Conservation (phyloP, 208 protist species). For the Vickermania spadyakhi region DNA sequence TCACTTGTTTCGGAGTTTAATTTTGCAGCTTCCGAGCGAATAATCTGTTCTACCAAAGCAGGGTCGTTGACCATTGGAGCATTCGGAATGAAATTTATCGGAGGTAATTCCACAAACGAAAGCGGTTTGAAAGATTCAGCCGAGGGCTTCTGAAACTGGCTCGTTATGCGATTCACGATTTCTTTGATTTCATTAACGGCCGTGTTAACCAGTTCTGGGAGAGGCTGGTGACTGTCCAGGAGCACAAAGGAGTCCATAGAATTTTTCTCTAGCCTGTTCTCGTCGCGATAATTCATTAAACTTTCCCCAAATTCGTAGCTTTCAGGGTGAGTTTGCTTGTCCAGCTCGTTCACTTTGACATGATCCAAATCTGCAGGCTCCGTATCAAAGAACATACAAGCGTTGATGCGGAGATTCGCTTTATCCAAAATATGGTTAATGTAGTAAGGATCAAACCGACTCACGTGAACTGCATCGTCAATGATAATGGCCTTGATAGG, state of each 20-base stretch:
- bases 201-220: slow-evolving; percentile 27
- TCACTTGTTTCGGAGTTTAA: slow-evolving; percentile 15
- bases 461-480: slow-evolving; percentile 64
- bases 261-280: no score
- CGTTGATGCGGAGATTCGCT: slow-evolving; percentile 45
- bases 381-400: slow-evolving; percentile 40
- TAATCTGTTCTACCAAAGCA: slow-evolving; percentile 32
- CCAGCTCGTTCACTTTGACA: slow-evolving; percentile 5
- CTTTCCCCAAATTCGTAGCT: slow-evolving; percentile 62
- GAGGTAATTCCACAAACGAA: slow-evolving; percentile 27
- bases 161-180: slow-evolving; percentile 16
- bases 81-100: slow-evolving; percentile 45
- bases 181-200: slow-evolving; percentile 24
- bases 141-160: no score
- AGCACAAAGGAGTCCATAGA: slow-evolving; percentile 20
- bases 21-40: slow-evolving; percentile 28
- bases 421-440: slow-evolving; percentile 45
- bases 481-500: slow-evolving; percentile 70
- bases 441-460: slow-evolving; percentile 69
- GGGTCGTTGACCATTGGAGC: slow-evolving; percentile 46
- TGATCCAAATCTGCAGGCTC: slow-evolving; percentile 29
- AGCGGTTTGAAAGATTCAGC: no score
- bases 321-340: slow-evolving; percentile 57
- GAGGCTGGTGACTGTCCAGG: slow-evolving; percentile 28
- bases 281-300: slow-evolving; percentile 15